Base-by-base conservation (phyloP, 768 basidiomycete species). In the Russula sp. region DNA sequence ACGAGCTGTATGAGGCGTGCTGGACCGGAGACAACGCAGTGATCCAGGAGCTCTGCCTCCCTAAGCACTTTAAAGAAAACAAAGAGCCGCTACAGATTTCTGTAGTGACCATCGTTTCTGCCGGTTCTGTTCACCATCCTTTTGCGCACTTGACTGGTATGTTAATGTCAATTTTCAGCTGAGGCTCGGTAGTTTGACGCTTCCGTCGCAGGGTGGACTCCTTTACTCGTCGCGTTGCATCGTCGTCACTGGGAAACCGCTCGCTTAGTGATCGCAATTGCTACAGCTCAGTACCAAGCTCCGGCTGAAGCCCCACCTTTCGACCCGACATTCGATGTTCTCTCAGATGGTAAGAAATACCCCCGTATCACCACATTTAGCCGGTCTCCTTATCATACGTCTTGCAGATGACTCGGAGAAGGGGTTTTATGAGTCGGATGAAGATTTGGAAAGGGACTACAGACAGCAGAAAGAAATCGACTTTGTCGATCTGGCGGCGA, bases 1-100 rank as follows among this genome's bases (percentile, higher is more conserved):
- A 84, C 53, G 80, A 83, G 63, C 76, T 87, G 0, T 86, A 76
- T 66, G 82, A 84, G 67, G 85, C 85, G 3, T 83, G 81, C 67
- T 82, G 76, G 70, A 68, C 70, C 3, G 84, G 85, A 1, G 78
- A 84, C 69, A 80, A 82, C 58, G 79, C 74, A 24, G 79, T 75
- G 61, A 76, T 88, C 28, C 75, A 81, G 67, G 72, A 77, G 26
- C 73, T 87, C 7, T 88, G 86, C 70, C 72, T 85, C 20, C 84
- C 84, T 1, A 69, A 76, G 4, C 71, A 76, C 34, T 70, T 69
- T 16, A 59, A 67, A 14, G 69, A 72, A 13, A 68, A 62, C n/a
- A 16, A 56, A 18, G 68, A 66, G 8, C 78, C 78, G 0, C 72
- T 84, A 14, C 79, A 80, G 46, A 79, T 86, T n/a, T 74, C 76